Conservation (phyloP, 2,329 filamentous ascomycete genomes). For the Colletotrichum lupini region DNA sequence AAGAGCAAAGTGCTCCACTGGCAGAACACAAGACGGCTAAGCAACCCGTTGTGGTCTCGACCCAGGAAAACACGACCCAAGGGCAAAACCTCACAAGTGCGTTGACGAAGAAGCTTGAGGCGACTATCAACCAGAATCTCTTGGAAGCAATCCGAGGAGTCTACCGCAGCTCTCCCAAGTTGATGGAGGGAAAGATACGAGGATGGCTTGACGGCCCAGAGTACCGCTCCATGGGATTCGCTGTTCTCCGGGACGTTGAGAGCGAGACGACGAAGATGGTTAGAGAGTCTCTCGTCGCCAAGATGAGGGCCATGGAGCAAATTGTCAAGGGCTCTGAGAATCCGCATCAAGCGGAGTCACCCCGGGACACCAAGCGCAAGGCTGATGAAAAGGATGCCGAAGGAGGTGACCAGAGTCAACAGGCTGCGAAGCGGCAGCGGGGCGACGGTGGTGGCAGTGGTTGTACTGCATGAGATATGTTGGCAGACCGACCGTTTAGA, state of each 20-base stretch:
- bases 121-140: neutral
- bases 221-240: neutral
- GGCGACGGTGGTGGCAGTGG: neutral
- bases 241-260: neutral
- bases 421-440: neutral
- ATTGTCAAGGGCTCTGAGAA: neutral
- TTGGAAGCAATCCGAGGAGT: neutral
- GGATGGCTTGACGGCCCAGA: neutral
- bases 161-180: neutral
- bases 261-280: neutral
- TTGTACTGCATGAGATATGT: neutral
- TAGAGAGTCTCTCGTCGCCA: neutral
- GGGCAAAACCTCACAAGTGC: neutral
- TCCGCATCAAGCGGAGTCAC: neutral
- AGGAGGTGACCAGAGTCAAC: neutral
- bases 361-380: neutral
- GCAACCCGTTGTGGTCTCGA: neutral
- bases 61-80: neutral
- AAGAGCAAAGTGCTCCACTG: neutral
- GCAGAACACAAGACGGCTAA: neutral
- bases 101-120: neutral
- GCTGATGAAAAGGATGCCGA: neutral
- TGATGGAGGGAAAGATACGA: neutral
- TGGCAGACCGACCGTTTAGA: too few species aligned
- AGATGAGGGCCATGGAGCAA: neutral